Evolutionary conservation across 768 basidiomycete genomes (phyloP).

Genomic region (Lactarius psammicola): DNA sequence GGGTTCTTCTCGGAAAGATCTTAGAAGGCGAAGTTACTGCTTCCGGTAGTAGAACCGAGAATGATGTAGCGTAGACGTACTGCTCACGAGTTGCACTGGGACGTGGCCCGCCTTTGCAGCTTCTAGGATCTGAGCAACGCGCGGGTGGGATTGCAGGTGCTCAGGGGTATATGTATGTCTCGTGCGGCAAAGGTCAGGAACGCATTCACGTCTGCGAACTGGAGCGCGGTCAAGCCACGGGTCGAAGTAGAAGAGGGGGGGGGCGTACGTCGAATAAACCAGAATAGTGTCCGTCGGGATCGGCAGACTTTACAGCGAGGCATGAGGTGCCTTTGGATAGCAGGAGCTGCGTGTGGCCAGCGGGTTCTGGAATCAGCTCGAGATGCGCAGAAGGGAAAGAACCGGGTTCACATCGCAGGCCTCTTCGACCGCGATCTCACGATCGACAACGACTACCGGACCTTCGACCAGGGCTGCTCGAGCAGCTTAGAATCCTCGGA

Average conservation of each 20-base stretch:
- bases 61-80: slow-evolving; percentile 43
- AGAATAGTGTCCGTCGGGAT: slow-evolving; percentile 35
- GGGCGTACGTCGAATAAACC: slow-evolving; percentile 75
- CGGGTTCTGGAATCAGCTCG: slow-evolving; percentile 16
- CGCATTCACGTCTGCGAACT: slow-evolving; percentile 89
- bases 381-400: neutral
- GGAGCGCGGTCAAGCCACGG: neutral
- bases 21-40: slow-evolving; percentile 33
- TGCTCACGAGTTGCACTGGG: slow-evolving; percentile 73
- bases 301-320: slow-evolving; percentile 53
- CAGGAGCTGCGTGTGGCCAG: slow-evolving; percentile 45
- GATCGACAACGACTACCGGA: slow-evolving; percentile 61
- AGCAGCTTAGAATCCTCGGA: neutral
- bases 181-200: slow-evolving; percentile 82
- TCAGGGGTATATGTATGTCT: slow-evolving; percentile 63
- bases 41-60: slow-evolving; percentile 8
- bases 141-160: slow-evolving; percentile 56
- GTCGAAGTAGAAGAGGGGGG: neutral
- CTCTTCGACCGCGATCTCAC: slow-evolving; percentile 75
- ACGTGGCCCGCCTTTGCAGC: slow-evolving; percentile 75
- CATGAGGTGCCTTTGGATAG: slow-evolving; percentile 62
- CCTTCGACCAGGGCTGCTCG: slow-evolving; percentile 65
- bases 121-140: slow-evolving; percentile 64
- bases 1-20: slow-evolving; percentile 87
- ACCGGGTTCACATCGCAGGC: slow-evolving; percentile 65